Evolutionary conservation across 2,329 filamentous ascomycete genomes (phyloP).

Genomic region (Ceratocystis colombiana): DNA sequence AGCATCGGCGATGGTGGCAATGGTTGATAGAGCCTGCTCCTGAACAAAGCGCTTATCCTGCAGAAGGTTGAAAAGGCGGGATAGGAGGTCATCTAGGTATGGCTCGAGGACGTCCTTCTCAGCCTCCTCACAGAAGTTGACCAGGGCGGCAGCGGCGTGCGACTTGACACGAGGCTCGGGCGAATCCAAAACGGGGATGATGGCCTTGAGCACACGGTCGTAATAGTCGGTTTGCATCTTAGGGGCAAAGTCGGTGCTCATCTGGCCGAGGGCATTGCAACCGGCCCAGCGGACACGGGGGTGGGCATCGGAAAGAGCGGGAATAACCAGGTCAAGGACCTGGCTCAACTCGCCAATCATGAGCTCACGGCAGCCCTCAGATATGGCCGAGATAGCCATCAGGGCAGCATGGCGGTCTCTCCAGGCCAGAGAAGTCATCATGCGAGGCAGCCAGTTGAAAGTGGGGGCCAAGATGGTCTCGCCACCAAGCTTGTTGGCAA

Average conservation of each 20-base stretch:
- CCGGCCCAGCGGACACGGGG: constrained; percentile 93
- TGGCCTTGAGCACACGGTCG: constrained; percentile 72
- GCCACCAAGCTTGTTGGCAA: constrained; percentile 96
- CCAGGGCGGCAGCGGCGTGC: constrained; percentile 90
- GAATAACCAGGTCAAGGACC: constrained; percentile 88
- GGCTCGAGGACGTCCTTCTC: constrained; percentile 86
- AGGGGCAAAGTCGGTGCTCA: constrained; percentile 98
- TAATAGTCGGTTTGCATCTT: constrained; percentile 98
- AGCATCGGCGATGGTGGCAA: constrained; percentile 97
- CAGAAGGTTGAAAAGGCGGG: constrained; percentile 74
- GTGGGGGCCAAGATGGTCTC: constrained; percentile 83
- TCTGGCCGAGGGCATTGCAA: constrained; percentile 96
- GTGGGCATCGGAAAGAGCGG: constrained; percentile 78
- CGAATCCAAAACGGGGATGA: constrained; percentile 84
- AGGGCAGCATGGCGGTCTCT: constrained; percentile 89
- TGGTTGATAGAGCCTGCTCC: constrained; percentile 93
- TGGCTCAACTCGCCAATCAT: constrained; percentile 94
- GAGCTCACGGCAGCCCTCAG: constrained; percentile 87
- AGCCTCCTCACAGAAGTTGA: constrained; percentile 98
- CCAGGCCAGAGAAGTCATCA: constrained; percentile 95
- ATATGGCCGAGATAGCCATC: constrained; percentile 98
- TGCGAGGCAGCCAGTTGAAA: constrained; percentile 91
- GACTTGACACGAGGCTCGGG: constrained; percentile 90
- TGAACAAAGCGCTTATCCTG: constrained; percentile 94
- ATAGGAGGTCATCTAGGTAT: constrained; percentile 80